Percentiles rank a stretch among this genome's conserved stretches.
Evolutionary conservation across 2,329 filamentous ascomycete genomes (phyloP).

Genomic region (Mycosphaerella arachidis): DNA sequence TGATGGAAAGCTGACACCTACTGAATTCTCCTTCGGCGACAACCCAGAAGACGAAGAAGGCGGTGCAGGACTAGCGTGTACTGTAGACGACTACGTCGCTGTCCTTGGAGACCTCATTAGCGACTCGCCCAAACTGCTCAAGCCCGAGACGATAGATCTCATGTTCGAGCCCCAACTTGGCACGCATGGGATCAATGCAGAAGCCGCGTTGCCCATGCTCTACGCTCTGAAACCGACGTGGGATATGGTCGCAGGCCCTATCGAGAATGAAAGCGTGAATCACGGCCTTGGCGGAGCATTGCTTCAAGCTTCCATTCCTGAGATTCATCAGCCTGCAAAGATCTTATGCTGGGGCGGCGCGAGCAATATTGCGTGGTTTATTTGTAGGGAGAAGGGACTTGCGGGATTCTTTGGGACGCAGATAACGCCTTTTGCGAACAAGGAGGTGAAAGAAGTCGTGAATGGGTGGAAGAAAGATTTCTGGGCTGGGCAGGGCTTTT

Average conservation of each 20-base stretch:
- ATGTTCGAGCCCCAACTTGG: slow-evolving; percentile 47
- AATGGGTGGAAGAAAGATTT: slow-evolving; percentile 15
- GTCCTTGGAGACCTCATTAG: slow-evolving; percentile 43
- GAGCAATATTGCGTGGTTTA: slow-evolving; percentile 13
- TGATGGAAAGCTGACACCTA: neutral
- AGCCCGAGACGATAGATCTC: slow-evolving; percentile 34
- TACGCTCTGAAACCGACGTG: slow-evolving; percentile 5
- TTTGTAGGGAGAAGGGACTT: slow-evolving; percentile 7
- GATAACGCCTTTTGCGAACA: slow-evolving; percentile 8
- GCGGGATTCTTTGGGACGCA: slow-evolving; percentile 14
- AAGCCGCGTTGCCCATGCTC: slow-evolving; percentile 1
- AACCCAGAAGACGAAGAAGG: slow-evolving; percentile 9
- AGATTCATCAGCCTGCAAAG: slow-evolving; percentile 8
- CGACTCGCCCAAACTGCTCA: slow-evolving; percentile 46
- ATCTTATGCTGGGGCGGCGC: slow-evolving; percentile 12
- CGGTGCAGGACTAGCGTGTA: slow-evolving; percentile 2
- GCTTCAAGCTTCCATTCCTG: neutral
- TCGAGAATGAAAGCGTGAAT: slow-evolving; percentile 10
- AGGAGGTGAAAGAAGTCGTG: slow-evolving; percentile 5
- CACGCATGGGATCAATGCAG: slow-evolving; percentile 6
- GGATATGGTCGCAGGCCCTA: slow-evolving; percentile 7
- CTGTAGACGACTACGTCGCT: slow-evolving; percentile 37
- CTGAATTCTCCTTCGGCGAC: neutral
- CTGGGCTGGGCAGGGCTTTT: neutral
- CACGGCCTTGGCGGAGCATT: slow-evolving; percentile 9